Percentiles rank a stretch among this genome's conserved stretches.
These are phyloP conservation scores for Colletotrichum melonis DNA, from an alignment of 2,329 filamentous ascomycete genomes.

Conservation along the genomic window DNA sequence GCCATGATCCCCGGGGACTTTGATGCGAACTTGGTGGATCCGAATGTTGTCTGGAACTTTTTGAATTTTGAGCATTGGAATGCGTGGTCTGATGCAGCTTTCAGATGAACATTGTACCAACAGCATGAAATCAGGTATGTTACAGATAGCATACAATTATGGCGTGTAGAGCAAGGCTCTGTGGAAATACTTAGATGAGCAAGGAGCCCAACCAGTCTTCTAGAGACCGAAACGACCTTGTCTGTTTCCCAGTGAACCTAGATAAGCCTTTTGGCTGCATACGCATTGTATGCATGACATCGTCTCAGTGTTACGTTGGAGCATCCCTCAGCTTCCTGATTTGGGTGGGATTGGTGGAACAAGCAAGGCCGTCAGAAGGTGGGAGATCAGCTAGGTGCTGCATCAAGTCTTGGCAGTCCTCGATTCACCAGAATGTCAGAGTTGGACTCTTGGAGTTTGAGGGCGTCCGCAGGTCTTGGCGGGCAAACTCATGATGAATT, in stretches of 20 bases:
- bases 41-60: constrained; percentile 35
- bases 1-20: constrained; percentile 26
- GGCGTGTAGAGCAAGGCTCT: neutral
- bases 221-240: neutral
- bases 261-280: neutral
- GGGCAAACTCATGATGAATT: neutral
- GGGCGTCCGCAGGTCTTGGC: neutral
- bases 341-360: constrained; percentile 13
- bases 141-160: neutral
- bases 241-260: neutral
- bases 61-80: constrained; percentile 35
- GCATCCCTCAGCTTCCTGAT: neutral
- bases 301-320: neutral
- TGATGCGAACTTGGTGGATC: constrained; percentile 30
- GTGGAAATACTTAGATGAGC: neutral
- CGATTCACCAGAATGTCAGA: neutral
- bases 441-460: neutral
- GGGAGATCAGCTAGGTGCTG: neutral
- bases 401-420: neutral
- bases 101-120: constrained; percentile 4
- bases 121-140: neutral
- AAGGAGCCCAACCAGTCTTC: neutral
- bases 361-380: neutral
- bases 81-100: constrained; percentile 30
- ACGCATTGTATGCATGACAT: neutral